These are phyloP conservation scores for Geoglossum glabrum DNA, from an alignment of 495 filamentous ascomycete genomes.

Conservation along the genomic window DNA sequence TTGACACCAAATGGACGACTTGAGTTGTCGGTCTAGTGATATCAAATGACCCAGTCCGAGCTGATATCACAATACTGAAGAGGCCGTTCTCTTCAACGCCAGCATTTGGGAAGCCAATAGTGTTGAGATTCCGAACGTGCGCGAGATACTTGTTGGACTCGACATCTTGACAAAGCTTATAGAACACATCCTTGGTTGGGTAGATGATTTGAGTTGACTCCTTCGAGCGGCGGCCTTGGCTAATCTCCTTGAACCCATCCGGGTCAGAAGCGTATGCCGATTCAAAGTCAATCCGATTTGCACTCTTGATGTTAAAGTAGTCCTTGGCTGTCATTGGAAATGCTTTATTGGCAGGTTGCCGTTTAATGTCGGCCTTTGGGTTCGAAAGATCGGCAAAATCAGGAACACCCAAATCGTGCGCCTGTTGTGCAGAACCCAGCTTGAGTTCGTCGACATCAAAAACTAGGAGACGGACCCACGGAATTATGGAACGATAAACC, in stretches of 20 bases:
- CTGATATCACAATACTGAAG: constrained; percentile 20
- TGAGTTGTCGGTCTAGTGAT: background rate
- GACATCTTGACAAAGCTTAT: constrained; percentile 7
- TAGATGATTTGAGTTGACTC: background rate
- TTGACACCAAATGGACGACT: background rate
- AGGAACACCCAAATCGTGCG: background rate
- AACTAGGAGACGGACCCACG: background rate
- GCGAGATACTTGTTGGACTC: constrained; percentile 19
- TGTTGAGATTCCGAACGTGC: constrained; percentile 26
- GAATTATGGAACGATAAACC: background rate
- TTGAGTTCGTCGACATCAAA: background rate
- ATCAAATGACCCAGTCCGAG: constrained; percentile 15
- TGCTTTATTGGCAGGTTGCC: background rate
- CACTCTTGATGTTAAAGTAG: background rate
- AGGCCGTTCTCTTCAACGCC: constrained; percentile 15
- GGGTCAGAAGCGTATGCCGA: background rate
- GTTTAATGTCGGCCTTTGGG: background rate
- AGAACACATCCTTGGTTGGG: background rate
- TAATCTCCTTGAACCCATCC: background rate
- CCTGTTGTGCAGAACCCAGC: background rate
- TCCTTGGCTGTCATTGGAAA: background rate
- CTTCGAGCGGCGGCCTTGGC: background rate
- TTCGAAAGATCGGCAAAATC: constrained; percentile 2
- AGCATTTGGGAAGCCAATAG: constrained; percentile 16
- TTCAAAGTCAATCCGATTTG: background rate